Base-by-base conservation (phyloP, 176 grass and related monocot genomes). In the Eremochloa ophiuroides region DNA sequence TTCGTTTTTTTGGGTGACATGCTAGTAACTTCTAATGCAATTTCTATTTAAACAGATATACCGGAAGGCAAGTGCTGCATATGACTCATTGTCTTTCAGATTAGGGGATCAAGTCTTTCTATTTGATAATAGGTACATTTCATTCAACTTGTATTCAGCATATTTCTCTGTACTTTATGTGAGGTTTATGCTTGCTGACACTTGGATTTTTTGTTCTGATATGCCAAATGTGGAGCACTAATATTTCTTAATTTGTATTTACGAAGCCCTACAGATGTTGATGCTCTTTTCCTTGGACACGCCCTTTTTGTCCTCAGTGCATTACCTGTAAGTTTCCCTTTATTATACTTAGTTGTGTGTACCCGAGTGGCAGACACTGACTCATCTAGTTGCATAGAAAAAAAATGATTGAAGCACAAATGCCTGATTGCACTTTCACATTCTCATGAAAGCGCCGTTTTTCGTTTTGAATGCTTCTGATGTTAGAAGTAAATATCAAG, bases 231-330 rank as follows among this genome's bases (percentile, higher is more conserved):
- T 60, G 33, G 69, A 25, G n/a, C 46, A 77, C 40, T 29, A 37
- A 80, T 47, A 47, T 55, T 66, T n/a, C 11, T 75, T 81, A 66
- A 65, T 85, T 75, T 80, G 14, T 10, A 69, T 76, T 62, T 80
- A 15, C 58, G 40, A 82, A 97, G 95, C 83, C 90, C 90, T 44
- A 94, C 92, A 70, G 92, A 94, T 85, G 95, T 92, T 65, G 95
- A 97, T 93, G 92, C 92, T 85, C 90, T 97, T 91, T 93, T 97
- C 35, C 92, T 97, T 83, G 92, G 87, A 50, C 95, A 97, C 87
- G 92, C 85, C 47, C 85, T 92, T 69, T 97, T 97, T 91, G 92
- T 97, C 25, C 83, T 97, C 60, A 74, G 79, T 83, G 95, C 71
- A 28, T 94, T 97, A 42, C 92, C 90, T 63, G 95, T 97, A 86